Evolutionary conservation across 768 basidiomycete species (phyloP), one percentile per base, ranked within the genome.

Genomic region (Boletus sp.): DNA sequence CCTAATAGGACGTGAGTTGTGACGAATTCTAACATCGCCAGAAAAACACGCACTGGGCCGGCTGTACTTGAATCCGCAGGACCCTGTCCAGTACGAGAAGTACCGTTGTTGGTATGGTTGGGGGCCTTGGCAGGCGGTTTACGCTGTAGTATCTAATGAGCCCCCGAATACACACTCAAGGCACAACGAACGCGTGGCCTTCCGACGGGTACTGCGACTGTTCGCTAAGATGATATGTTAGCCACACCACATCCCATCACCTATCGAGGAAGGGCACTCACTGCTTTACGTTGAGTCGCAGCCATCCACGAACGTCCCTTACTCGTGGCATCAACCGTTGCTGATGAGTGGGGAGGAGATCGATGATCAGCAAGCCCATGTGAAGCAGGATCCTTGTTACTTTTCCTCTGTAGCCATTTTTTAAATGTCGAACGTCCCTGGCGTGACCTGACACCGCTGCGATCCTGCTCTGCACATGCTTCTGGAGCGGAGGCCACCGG

Each of bases 161-260:
- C n/a, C 17, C 15, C 0, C n/a, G 27, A 5, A 29, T 29, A 29
- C 27, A 2, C 3, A 29, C 4, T 10, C 14, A 3, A n/a, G 17
- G 3, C 1, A n/a, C 2, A 43, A 11, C 10, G 17, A 29, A 43
- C 42, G 17, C n/a, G 2, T 27, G 4, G 25, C 15, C 1, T n/a
- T 43, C 9, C 11, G 9, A 11, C 0, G 2, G 1, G 0, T 11
- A 9, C 9, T 2, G 25, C 15, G 3, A 14, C 5, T 3, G 17
- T 11, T n/a, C 42, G 42, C 42, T 43, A 11, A 3, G 6, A 15
- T 15, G 13, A 43, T 17, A n/a, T 29, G 3, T 29, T 11, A 27
- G 10, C n/a, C 4, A 29, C 10, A 23, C 5, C 5, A 3, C 17
- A n/a, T 11, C 6, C 10, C 4, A 7, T 27, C 10, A 5, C 7